Base-by-base conservation (phyloP, 1,284 basidiomycete genomes). In the Moesziomyces parantarcticus region DNA sequence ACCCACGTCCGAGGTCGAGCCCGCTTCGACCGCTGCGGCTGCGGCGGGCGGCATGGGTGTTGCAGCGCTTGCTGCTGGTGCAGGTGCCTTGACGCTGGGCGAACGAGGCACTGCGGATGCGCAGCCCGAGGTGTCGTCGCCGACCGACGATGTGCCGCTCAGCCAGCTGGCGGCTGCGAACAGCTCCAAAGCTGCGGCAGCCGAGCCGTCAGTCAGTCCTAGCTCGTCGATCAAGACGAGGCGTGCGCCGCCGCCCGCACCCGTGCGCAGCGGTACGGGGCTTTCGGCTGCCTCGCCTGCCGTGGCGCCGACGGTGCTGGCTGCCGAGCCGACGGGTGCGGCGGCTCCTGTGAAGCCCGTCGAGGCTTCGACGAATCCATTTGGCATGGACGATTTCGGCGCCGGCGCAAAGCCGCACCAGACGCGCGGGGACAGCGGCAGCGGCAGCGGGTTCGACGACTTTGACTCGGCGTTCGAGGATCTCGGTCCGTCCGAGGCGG, bases 391-490 rank as follows among this genome's bases (percentile, higher is more conserved):
- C 50, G 67, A 66, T 44, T 69, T 69, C 36, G 57, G 59, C 25
- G 47, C 59, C 1, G 50, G 16, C 25, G 53, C 36, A 7, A 22
- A 36, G 5, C 32, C 56, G 43, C 47, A 51, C 36, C 52, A 55
- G 47, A 26, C 34, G n/a, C 32, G 47, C 16, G 52, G 56, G 49
- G 51, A 69, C 56, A 65, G 64, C 26, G 63, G 56, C 29, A 58
- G 75, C 40, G 65, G 65, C 29, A 64, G 53, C 67, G 54, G 63
- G 42, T 70, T 80, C 50, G 81, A 83, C 56, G 82, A 83, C 50
- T 83, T 83, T 50, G 82, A 83, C 32, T 70, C 75, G 32, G 81
- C 82, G 0, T 83, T 83, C 47, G 76, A 79, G 36, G 80, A 81
- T 45, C 62, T 83, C 20, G 80, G 81, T 11, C 71, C 75, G 1